Conservation (phyloP, 257 asterid genomes). For the Coffea canephora region DNA sequence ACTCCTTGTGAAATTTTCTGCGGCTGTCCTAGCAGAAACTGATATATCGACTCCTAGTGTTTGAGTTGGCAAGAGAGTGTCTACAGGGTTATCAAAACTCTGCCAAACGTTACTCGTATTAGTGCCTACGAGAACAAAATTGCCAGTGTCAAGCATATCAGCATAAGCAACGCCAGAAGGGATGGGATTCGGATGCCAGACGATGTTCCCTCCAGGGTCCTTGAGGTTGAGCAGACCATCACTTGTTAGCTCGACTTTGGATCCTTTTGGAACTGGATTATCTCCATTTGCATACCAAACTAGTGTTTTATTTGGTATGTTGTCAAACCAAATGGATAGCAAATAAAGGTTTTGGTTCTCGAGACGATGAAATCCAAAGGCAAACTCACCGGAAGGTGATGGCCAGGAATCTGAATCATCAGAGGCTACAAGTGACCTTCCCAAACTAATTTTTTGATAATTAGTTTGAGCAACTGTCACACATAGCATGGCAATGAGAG, state of each 20-base stretch:
- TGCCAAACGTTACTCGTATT: neutral
- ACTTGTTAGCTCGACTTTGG: neutral
- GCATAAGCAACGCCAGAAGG: slow-evolving; percentile 1
- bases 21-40: neutral
- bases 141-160: slow-evolving; percentile 16
- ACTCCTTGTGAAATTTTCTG: slow-evolving; percentile 6
- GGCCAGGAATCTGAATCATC: neutral
- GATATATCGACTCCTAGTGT: neutral
- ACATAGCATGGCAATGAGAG: neutral
- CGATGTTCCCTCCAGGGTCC: neutral
- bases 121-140: neutral
- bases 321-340: neutral
- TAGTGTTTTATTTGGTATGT: neutral
- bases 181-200: neutral
- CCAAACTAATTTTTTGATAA: neutral
- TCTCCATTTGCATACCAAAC: neutral
- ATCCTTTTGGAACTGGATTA: slow-evolving; percentile 5
- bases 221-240: neutral
- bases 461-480: neutral
- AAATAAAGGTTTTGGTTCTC: neutral
- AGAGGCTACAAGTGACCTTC: neutral
- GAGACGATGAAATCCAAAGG: neutral
- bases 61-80: slow-evolving; percentile 14
- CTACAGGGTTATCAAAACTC: slow-evolving; percentile 15
- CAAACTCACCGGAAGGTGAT: neutral